Base-by-base conservation (phyloP, 2,329 filamentous ascomycete genomes). In the Fusarium avenaceum region DNA sequence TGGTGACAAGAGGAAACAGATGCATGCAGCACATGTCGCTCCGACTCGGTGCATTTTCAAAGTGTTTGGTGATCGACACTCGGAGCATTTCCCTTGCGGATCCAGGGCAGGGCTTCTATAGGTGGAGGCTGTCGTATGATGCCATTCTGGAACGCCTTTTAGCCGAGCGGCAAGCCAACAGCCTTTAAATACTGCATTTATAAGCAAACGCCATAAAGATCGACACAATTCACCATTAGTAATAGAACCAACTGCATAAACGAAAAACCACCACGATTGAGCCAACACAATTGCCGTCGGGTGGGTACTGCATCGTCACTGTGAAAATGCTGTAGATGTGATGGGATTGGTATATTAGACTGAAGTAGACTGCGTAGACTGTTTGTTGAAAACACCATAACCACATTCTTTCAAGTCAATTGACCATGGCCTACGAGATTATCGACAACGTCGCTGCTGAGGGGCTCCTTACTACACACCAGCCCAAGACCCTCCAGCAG, bases 391-490 rank as follows among this genome's bases (percentile, higher is more conserved):
- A 3, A 3, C 10, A 7, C n/a, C 7, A 20, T 14, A 19, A 40
- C 17, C 15, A 33, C 15, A 26, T 15, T 26, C 22, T 17, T 6
- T 9, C 4, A 11, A 15, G 4, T 11, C 7, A 4, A 35, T 7
- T 24, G n/a, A n/a, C 9, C 24, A 65, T 63, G 62, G 22, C 62
- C 1, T 46, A 42, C 1, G 39, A 65, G 28, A 45, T 30, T 3
- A 61, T 73, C 19, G 57, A 65, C 13, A 74, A 78, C 53, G 65
- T 74, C 19, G 65, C 75, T 3, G 76, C 76, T 13, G 57, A 75
- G 24, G 65, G 15, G 50, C 81, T 49, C 80, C 83, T 11, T 85
- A 80, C 70, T 85, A 80, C 74, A 85, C 83, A 0, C 83, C 83
- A 0, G 79, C 75, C 6, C 83, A 85, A 67, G 65, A 73, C 0